Evolutionary conservation across 352 stramenopile genomes (phyloP), one percentile per base, ranked within the genome.

Genomic region (Phytophthora fragariae): DNA sequence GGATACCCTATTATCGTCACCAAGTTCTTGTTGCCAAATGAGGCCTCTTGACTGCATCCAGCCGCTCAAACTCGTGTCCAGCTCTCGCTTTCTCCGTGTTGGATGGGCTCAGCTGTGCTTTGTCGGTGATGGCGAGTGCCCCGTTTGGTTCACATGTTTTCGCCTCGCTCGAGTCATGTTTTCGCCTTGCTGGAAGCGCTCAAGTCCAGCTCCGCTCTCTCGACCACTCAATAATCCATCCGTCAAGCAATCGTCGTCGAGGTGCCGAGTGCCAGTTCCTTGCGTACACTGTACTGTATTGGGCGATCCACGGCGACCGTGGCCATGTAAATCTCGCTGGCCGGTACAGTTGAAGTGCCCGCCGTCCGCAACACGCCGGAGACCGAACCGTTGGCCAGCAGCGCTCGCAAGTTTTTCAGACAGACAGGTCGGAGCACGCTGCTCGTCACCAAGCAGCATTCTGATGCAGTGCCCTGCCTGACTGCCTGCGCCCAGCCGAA

Each of bases 381-480:
- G 35, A 41, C 35, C 35, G 39, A 70, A 59, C 33, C 29, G 33
- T 65, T 70, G 63, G 63, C n/a, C 63, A 49, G 54, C 54, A 70
- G 63, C 39, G 29, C 54, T 24, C 8, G 39, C 21, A 7, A 49
- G 15, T 41, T 41, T 8, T 9, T 41, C 35, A 52, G 24, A 69
- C 62, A 70, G 62, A 64, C 52, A 70, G 62, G 53, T 62, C 54
- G 37, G 53, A 33, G 52, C 52, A 41, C 35, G 35, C 8, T 5
- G 8, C 10, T 41, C 35, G 35, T 19, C 41, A 14, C 41, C 60
- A 33, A 60, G 46, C 59, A 46, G 47, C 47, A 33, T 47, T 39
- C 29, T 65, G 59, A 57, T 27, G 35, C 55, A 12, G 41, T 19
- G 14, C 15, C 4, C 7, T 49, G 41, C 24, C 24, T 27, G 24